phyloP scores from a whole-genome alignment of 176 grass and related monocot species.

The Hordeum vulgare region DNA sequence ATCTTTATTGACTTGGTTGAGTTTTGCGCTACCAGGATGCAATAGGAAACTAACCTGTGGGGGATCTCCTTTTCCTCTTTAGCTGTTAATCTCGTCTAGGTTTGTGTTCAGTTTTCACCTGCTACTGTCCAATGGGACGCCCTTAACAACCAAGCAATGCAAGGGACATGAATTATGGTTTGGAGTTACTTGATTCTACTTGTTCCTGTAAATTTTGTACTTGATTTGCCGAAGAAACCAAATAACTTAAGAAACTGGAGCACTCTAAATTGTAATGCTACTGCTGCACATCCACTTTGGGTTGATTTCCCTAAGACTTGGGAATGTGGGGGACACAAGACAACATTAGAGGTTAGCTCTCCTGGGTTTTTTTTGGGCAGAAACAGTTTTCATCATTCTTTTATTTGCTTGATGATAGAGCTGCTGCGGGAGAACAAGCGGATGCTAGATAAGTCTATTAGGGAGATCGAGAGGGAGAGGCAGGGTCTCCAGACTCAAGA shows the following conservation, averaged over 20 bases:
- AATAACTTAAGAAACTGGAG: neutral
- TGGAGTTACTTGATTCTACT: neutral
- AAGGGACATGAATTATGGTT: neutral
- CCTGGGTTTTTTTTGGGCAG: neutral
- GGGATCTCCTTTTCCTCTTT: neutral
- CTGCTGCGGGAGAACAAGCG: slow-evolving; percentile 87
- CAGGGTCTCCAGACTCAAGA: slow-evolving; percentile 67
- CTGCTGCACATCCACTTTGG: neutral
- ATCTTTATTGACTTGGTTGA: neutral
- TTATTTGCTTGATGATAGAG: slow-evolving; percentile 31
- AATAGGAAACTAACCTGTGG: neutral
- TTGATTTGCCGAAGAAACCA: neutral
- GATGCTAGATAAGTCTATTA: slow-evolving; percentile 63
- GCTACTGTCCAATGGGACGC: neutral
- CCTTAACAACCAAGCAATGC: neutral
- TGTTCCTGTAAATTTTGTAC: neutral
- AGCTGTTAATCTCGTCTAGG: neutral
- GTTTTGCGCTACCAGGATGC: neutral
- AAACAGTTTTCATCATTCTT: neutral
- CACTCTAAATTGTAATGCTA: neutral
- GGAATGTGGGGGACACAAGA: neutral
- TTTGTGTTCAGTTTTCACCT: neutral
- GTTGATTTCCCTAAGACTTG: neutral
- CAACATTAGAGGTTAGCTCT: neutral
- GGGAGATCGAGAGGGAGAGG: slow-evolving; percentile 79